phyloP scores from a whole-genome alignment of 169 alveolate species.

The Perkinsus chesapeaki region DNA sequence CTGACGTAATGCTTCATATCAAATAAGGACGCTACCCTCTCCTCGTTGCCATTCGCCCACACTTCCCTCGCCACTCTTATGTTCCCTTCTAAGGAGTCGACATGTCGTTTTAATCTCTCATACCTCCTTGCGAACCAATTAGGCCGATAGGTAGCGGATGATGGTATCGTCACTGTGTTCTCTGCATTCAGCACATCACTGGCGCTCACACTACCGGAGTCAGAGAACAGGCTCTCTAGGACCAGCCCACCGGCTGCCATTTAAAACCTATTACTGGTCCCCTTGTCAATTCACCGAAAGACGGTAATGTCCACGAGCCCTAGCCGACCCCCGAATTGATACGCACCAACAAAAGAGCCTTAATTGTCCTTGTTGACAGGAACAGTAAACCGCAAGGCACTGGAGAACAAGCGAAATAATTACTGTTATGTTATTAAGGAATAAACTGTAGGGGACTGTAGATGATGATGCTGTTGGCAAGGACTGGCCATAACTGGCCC shows the following conservation, averaged over 20 bases:
- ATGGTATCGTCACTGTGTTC: neutral
- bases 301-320: no score
- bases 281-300: neutral
- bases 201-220: neutral
- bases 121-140: neutral
- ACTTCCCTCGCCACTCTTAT: neutral
- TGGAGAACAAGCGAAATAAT: no score
- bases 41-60: neutral
- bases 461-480: no score
- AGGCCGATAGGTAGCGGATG: neutral
- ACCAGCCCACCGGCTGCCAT: neutral
- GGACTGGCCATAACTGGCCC: no score
- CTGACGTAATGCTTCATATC: neutral
- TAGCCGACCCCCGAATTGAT: no score
- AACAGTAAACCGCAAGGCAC: no score
- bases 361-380: no score
- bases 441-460: no score
- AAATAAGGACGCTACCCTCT: neutral
- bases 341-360: no score
- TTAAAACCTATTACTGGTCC: neutral
- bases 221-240: neutral
- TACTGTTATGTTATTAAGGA: no score
- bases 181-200: neutral
- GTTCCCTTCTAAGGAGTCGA: neutral
- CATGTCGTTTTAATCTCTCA: neutral